Evolutionary conservation across 2,329 filamentous ascomycete species (phyloP), one percentile per base, ranked within the genome.

Genomic region (Cadophora gregata): DNA sequence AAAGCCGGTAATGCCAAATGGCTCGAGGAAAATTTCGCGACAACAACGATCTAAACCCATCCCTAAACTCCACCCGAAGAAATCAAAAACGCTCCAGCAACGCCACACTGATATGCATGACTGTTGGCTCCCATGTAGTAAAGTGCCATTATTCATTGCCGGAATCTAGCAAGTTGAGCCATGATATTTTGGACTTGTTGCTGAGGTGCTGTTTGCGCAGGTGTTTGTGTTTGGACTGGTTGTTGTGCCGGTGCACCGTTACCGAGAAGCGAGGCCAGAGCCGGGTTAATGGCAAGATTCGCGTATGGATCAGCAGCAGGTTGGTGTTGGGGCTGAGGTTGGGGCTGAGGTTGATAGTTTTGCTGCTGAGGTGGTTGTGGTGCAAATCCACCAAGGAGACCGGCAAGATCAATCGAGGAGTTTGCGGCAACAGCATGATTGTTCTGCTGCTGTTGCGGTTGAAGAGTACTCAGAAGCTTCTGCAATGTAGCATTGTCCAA

Each of bases 401-500:
- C 69, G 50, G 72, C 73, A 38, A 78, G 69, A 63, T 78, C 75
- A n/a, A 78, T 70, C 4, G 65, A 67, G 12, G 79, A 75, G 42
- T 80, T 79, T 24, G 80, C 78, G 27, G 72, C 64, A 31, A 62
- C 68, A 36, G 74, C 71, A 16, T 71, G 71, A 1, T 66, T 58
- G 61, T 73, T 74, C 25, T 71, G 71, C 50, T 70, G 70, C 21
- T 72, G 74, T 12, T 71, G 70, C 16, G 68, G 69, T 36, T 70
- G 74, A 62, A 93, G 83, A 9, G 87, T 85, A 21, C 87, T 84
- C 6, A 94, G 79, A 5, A 95, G 80, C 63, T 86, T 89, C 74
- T 93, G 91, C n/a, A 95, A 80, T 6, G 88, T 87, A 47, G 85
- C 83, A 42, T 87, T 86, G 71, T 94, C 91, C 31, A 94, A 82